These are phyloP conservation scores for Candida mesenterica DNA, from an alignment of 1,139 yeast genomes.

Conservation along the genomic window DNA sequence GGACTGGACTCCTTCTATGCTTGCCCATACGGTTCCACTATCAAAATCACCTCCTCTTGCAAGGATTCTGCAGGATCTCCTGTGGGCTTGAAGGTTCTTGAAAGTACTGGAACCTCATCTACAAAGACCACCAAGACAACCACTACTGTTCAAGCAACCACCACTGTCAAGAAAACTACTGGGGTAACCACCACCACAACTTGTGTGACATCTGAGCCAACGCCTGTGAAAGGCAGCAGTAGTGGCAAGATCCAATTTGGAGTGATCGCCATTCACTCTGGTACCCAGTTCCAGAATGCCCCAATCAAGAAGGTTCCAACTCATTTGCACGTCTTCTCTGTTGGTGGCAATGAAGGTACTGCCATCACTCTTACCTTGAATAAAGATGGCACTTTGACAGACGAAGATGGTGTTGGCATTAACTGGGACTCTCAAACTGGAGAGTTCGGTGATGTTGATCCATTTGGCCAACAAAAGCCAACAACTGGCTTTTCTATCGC, in stretches of 20 bases:
- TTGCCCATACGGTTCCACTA: constrained; percentile 18
- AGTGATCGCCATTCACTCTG: constrained; percentile 21
- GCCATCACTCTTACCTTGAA: constrained; percentile 23
- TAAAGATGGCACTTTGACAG: constrained; percentile 26
- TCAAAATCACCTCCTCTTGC: constrained; percentile 9
- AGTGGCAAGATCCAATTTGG: constrained; percentile 14
- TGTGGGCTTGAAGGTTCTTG: constrained; percentile 12
- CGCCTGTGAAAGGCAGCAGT: no score
- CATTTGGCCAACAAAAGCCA: constrained; percentile 25
- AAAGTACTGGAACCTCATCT: constrained; percentile 1
- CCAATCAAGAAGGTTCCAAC: constrained; percentile 26
- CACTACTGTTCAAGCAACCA: constrained; percentile 4
- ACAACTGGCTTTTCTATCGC: constrained; percentile 25
- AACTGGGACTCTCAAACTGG: constrained; percentile 26
- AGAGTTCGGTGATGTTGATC: constrained; percentile 30
- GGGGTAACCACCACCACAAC: background rate
- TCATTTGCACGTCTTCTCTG: constrained; percentile 33
- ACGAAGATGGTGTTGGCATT: constrained; percentile 28
- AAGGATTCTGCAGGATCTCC: constrained; percentile 12
- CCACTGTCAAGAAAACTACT: constrained; percentile 3
- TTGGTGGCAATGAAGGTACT: constrained; percentile 30
- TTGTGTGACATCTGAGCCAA: background rate
- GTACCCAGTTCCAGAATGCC: constrained; percentile 21
- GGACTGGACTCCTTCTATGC: constrained; percentile 18
- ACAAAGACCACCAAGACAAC: constrained; percentile 1